Base-by-base conservation (phyloP, 768 basidiomycete species). In the Epithele typhae region DNA sequence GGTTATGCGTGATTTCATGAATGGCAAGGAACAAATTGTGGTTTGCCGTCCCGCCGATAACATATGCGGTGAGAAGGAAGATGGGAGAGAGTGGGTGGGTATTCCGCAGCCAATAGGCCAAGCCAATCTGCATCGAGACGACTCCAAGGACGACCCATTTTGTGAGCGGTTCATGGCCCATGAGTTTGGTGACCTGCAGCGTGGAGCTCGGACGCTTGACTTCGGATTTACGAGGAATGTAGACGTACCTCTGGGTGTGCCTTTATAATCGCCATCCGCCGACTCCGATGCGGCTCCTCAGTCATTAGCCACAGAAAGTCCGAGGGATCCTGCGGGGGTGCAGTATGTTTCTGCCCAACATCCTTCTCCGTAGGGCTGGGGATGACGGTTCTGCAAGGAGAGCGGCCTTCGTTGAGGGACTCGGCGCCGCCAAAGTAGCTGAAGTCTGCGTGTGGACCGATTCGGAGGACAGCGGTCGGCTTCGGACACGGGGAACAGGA, bases 271-370 rank as follows among this genome's bases (percentile, higher is more conserved):
- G 79, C 86, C 70, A 81, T 82, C 48, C 96, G 72, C 45, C 96
- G 72, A 14, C 83, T 82, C 40, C 95, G 79, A 66, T 99, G 96
- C 3, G 96, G 96, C 61, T 99, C 96, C 67, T 99, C 96, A 0
- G 92, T 96, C 84, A 97, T 89, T 37, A 94, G 61, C 96, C 96
- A 99, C 24, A 97, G 73, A 59, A 96, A 98, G 56, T 98, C 95
- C 0, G 73, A 65, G 1, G 89, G 86, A 58, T 92, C 82, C 61
- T 83, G 82, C 0, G 85, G 84, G 2, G 80, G 79, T 5, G 67
- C 73, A 17, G 71, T 64, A 57, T 76, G 64, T 3, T 67, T 63
- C 33, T 60, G 62, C 8, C 69, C 75, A 50, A 75, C 59, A 49
- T 72, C 68, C 36, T 73, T 67, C 3, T 72, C 70, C n/a, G 66